Evolutionary conservation across 345 rosid genomes (phyloP).

Genomic region (Eucalyptus tenuipes): DNA sequence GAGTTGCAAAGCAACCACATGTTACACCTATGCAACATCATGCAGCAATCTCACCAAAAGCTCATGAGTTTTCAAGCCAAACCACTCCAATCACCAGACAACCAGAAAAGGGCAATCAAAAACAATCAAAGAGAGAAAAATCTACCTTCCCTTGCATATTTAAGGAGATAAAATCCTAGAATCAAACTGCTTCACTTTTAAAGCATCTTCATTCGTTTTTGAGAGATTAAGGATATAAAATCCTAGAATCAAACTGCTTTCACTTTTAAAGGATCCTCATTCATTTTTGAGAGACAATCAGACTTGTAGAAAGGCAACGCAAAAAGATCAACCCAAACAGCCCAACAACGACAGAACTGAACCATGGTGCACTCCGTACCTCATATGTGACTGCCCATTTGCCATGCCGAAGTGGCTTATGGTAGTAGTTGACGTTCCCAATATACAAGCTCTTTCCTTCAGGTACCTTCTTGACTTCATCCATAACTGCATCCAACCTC

Average conservation of each 20-base stretch:
- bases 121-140: background rate
- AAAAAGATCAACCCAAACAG: background rate
- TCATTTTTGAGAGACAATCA: background rate
- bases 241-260: background rate
- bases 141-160: background rate
- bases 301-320: background rate
- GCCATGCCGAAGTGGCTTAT: constrained; percentile 76
- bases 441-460: constrained; percentile 57
- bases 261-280: background rate
- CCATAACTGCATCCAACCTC: constrained; percentile 59
- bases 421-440: constrained; percentile 85
- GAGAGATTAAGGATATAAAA: background rate
- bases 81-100: background rate
- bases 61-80: background rate
- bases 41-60: background rate
- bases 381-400: constrained; percentile 99
- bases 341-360: background rate
- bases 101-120: background rate
- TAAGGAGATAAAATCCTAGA: background rate
- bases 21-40: background rate
- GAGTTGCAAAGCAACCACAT: background rate
- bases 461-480: constrained; percentile 52
- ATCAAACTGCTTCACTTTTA: background rate
- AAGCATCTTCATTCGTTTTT: background rate
- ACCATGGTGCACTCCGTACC: constrained; percentile 20